A percentile compares a stretch with the other conserved stretches of the same genome.
Evolutionary conservation across 805 yeast genomes (phyloP).

Genomic region (Suhomyces xylopsoci): DNA sequence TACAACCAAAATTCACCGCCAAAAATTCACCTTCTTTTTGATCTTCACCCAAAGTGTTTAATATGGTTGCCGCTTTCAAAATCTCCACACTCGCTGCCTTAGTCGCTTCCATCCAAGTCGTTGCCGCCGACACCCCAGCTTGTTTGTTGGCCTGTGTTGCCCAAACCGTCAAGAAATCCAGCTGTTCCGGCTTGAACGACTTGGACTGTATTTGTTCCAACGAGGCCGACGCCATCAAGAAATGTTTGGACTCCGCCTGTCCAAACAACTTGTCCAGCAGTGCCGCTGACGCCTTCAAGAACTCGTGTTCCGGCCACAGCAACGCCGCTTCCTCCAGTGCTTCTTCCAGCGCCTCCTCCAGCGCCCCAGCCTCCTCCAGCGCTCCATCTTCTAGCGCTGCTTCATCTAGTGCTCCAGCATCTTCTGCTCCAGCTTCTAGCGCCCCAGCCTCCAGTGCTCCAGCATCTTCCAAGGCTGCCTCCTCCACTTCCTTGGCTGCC

Average conservation of each 20-base stretch:
- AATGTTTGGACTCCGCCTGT: slow-evolving; percentile 67
- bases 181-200: slow-evolving; percentile 60
- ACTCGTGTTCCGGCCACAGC: slow-evolving; percentile 45
- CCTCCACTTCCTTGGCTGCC: slow-evolving; percentile 7
- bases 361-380: slow-evolving; percentile 6
- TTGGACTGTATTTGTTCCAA: slow-evolving; percentile 65
- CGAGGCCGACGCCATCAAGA: slow-evolving; percentile 49
- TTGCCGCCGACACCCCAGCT: slow-evolving; percentile 77
- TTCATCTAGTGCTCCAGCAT: not conserved
- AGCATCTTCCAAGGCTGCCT: slow-evolving; percentile 3
- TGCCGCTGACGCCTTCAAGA: slow-evolving; percentile 59
- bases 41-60: not conserved
- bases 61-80: slow-evolving; percentile 14
- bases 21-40: not conserved
- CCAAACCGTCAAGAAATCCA: slow-evolving; percentile 55
- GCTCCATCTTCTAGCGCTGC: slow-evolving; percentile 1
- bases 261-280: slow-evolving; percentile 56
- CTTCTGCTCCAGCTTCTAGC: not conserved
- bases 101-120: slow-evolving; percentile 40
- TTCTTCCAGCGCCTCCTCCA: slow-evolving; percentile 2
- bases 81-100: slow-evolving; percentile 28
- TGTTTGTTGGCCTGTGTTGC: slow-evolving; percentile 88
- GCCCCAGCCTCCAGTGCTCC: slow-evolving; percentile 3
- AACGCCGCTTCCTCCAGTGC: slow-evolving; percentile 18
- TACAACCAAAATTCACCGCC: slow-evolving; percentile 3